Percentiles rank a stretch among this genome's conserved stretches.
Conservation (phyloP, 345 rosid genomes). For the Pelargonium nanum region DNA sequence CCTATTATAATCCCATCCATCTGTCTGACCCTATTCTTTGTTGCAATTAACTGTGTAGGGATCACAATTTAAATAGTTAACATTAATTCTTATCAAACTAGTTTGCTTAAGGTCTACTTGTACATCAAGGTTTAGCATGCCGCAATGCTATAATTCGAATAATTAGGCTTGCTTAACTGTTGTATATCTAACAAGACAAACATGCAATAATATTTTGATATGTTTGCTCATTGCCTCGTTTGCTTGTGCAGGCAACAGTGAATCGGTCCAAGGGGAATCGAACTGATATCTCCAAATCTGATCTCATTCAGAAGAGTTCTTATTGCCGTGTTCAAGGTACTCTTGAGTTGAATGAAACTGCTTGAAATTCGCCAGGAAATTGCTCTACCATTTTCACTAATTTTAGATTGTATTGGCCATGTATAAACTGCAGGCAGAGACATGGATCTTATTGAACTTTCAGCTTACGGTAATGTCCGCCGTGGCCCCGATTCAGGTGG, state of each 20-base stretch:
- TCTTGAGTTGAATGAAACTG: too few relatives aligned
- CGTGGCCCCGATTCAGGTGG: constrained; percentile 53
- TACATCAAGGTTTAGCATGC: too few relatives aligned
- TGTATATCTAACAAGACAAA: not conserved
- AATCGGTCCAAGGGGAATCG: constrained; percentile 83
- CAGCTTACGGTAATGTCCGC: constrained; percentile 78
- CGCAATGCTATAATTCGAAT: not conserved
- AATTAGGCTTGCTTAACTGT: not conserved
- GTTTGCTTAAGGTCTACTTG: too few relatives aligned
- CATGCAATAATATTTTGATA: not conserved
- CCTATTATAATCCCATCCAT: too few relatives aligned
- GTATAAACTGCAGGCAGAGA: constrained; percentile 48
- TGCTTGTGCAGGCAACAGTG: constrained; percentile 51
- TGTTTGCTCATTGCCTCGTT: not conserved
- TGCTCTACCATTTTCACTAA: constrained; percentile 6
- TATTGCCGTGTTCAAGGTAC: constrained; percentile 87
- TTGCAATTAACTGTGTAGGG: too few relatives aligned
- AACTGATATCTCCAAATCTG: constrained; percentile 71
- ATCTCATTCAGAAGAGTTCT: constrained; percentile 74
- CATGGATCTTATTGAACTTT: constrained; percentile 82
- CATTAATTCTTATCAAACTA: too few relatives aligned
- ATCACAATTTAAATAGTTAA: too few relatives aligned
- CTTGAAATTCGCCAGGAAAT: not conserved
- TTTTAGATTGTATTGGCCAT: constrained; percentile 8
- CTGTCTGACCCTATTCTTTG: too few relatives aligned